These are phyloP conservation scores for Melocanna baccifera DNA, from an alignment of 176 grass and related monocot genomes.

Conservation along the genomic window DNA sequence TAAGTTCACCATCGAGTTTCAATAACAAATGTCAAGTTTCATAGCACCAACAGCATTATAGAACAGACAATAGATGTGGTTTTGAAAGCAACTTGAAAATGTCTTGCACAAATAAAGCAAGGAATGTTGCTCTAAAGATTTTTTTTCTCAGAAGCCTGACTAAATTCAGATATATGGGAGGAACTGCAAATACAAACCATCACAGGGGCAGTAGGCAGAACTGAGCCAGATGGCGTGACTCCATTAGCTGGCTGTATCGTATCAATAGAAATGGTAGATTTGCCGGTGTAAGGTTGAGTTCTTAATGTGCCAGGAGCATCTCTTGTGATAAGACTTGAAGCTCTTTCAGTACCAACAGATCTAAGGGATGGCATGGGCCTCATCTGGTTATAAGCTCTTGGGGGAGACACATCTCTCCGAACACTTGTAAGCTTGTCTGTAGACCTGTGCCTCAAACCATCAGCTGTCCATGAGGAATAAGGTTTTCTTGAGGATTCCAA, in stretches of 20 bases:
- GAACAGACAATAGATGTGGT: background rate
- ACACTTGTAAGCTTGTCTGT: slow-evolving; percentile 40
- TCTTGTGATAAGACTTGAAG: slow-evolving; percentile 47
- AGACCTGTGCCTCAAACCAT: slow-evolving; percentile 44
- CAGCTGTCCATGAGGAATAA: slow-evolving; percentile 42
- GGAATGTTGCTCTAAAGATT: background rate
- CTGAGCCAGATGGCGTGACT: slow-evolving; percentile 21
- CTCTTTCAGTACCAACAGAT: slow-evolving; percentile 36
- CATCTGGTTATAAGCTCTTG: slow-evolving; percentile 47
- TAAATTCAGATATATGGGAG: slow-evolving; percentile 14
- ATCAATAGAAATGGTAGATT: slow-evolving; percentile 39
- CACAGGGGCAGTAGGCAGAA: slow-evolving; percentile 4
- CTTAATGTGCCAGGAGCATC: slow-evolving; percentile 42
- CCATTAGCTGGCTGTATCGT: slow-evolving; percentile 36
- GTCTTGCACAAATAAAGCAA: background rate
- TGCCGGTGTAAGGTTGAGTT: slow-evolving; percentile 36
- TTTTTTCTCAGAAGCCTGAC: background rate
- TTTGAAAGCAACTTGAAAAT: background rate
- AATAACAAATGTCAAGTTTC: background rate
- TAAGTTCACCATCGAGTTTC: background rate
- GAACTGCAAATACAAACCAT: slow-evolving; percentile 40
- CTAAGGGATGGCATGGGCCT: slow-evolving; percentile 24
- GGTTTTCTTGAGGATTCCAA: slow-evolving; percentile 43
- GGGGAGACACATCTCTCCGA: slow-evolving; percentile 42
- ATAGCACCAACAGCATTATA: background rate